Conservation (phyloP, 2,329 filamentous ascomycete genomes). For the Aspergillus chevalieri region DNA sequence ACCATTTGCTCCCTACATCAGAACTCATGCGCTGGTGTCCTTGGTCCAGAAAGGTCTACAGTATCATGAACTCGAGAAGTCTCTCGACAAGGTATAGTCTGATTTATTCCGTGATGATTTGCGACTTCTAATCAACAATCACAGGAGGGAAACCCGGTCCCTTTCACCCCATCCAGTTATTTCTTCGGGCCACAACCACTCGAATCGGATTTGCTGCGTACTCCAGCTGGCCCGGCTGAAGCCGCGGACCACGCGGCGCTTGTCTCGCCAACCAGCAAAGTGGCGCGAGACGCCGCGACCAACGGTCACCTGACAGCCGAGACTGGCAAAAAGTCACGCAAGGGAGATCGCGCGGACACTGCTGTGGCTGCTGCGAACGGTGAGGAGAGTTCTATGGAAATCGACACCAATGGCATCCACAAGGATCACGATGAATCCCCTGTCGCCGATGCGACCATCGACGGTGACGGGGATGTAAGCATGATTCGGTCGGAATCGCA, state of each 20-base stretch:
- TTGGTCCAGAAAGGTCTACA: constrained; percentile 60
- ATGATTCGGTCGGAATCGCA: constrained; percentile 26
- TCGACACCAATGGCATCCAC: constrained; percentile 32
- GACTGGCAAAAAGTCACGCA: constrained; percentile 27
- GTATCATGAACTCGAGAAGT: constrained; percentile 46
- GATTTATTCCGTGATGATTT: not conserved
- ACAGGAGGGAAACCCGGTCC: constrained; percentile 34
- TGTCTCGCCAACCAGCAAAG: constrained; percentile 27
- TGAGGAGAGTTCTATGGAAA: constrained; percentile 33
- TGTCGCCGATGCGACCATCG: constrained; percentile 24
- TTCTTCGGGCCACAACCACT: constrained; percentile 44
- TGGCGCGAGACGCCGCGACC: constrained; percentile 14
- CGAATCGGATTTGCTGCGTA: constrained; percentile 25
- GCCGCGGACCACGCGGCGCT: constrained; percentile 23
- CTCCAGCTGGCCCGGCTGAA: constrained; percentile 15
- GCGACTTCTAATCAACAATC: constrained; percentile 14
- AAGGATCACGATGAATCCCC: constrained; percentile 19
- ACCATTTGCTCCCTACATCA: constrained; percentile 56
- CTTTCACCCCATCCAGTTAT: constrained; percentile 33
- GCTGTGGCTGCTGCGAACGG: constrained; percentile 14
- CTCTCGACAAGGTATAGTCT: constrained; percentile 42
- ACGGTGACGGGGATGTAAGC: constrained; percentile 41
- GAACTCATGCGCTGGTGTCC: constrained; percentile 53
- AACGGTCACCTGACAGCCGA: constrained; percentile 34
- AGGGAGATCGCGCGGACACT: constrained; percentile 17